These are phyloP conservation scores for Monosporascus sp. DNA, from an alignment of 2,329 filamentous ascomycete genomes.

Conservation along the genomic window DNA sequence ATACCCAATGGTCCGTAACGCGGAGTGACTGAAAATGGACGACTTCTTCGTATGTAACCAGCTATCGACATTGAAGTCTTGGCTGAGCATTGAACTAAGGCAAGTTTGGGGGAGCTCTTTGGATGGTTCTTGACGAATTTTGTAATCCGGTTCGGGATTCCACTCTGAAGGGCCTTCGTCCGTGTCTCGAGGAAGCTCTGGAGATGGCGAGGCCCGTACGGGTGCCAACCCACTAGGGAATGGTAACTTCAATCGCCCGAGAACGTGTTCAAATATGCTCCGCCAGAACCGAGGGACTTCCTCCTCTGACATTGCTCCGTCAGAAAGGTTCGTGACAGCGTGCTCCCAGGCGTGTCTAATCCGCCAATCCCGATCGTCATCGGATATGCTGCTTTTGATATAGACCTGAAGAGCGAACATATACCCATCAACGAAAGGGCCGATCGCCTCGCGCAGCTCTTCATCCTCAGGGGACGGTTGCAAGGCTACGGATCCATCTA, in stretches of 20 bases:
- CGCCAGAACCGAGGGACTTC: conserved; percentile 10
- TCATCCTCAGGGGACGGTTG: conserved; percentile 7
- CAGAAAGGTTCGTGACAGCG: conserved; percentile 8
- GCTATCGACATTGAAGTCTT: not conserved
- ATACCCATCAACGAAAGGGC: conserved; percentile 15
- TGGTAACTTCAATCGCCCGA: not conserved
- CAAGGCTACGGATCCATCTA: conserved; percentile 1
- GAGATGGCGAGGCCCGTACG: not conserved
- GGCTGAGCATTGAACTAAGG: conserved; percentile 10
- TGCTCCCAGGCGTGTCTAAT: conserved; percentile 13
- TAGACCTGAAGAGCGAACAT: conserved; percentile 14
- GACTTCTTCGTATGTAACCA: not conserved
- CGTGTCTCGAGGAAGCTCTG: conserved; percentile 2
- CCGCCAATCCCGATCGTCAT: conserved; percentile 6
- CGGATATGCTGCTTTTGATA: conserved; percentile 3
- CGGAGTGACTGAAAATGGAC: too few species aligned
- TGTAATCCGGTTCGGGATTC: conserved; percentile 8
- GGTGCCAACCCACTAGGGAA: too few species aligned
- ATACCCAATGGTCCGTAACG: too few species aligned
- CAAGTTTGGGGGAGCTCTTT: not conserved
- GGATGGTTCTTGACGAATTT: not conserved
- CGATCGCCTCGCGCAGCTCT: conserved; percentile 10
- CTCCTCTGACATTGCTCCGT: conserved; percentile 1
- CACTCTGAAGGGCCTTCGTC: conserved; percentile 9
- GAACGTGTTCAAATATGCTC: conserved; percentile 1